These are phyloP conservation scores for Oenanthe sinensis DNA, from an alignment of 129 eudicot species.

Conservation along the genomic window DNA sequence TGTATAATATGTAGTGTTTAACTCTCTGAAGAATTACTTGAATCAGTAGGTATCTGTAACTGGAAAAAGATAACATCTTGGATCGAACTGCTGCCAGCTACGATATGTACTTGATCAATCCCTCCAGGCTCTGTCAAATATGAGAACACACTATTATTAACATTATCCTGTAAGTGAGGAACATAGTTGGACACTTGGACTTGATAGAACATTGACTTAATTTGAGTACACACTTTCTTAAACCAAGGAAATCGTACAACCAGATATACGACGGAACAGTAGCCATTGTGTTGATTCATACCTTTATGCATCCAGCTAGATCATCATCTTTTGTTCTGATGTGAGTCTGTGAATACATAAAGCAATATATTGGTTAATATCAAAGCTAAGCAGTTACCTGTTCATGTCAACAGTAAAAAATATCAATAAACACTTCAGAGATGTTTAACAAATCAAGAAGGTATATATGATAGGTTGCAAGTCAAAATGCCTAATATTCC, in stretches of 20 bases:
- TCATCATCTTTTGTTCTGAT: constrained; percentile 51
- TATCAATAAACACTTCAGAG: neutral
- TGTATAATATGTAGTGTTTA: neutral
- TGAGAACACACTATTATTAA: neutral
- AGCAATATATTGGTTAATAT: neutral
- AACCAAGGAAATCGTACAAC: neutral
- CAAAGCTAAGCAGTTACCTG: constrained; percentile 9
- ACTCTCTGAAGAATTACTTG: neutral
- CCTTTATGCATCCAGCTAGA: constrained; percentile 80
- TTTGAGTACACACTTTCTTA: neutral
- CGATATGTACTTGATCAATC: neutral
- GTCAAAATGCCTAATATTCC: neutral
- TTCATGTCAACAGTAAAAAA: neutral
- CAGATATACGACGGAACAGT: neutral
- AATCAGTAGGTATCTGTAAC: neutral
- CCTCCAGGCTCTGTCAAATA: constrained; percentile 2
- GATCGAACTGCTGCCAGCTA: neutral
- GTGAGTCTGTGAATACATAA: constrained; percentile 44
- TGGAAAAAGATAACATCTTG: neutral
- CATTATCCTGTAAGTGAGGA: neutral
- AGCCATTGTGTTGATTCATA: constrained; percentile 12
- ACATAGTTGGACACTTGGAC: neutral
- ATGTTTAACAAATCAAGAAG: neutral
- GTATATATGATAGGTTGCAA: neutral
- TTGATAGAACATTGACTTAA: neutral